Conservation (phyloP, 495 filamentous ascomycete genomes). For the Hyphodiscus hymeniophilus region DNA sequence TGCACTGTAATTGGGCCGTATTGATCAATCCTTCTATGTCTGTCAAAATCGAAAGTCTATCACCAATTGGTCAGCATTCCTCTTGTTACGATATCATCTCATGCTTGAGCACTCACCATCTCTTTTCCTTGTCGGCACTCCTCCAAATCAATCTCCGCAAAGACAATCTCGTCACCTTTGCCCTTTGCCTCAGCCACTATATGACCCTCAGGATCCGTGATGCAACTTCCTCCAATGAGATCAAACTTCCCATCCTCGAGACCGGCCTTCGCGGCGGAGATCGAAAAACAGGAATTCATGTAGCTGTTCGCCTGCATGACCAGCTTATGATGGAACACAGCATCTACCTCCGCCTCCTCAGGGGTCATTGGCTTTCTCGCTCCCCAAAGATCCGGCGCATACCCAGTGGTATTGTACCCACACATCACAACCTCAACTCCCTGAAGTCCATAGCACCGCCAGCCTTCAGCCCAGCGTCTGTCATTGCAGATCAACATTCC, state of each 20-base stretch:
- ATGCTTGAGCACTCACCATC: conserved; percentile 18
- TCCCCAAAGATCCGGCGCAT: conserved; percentile 35
- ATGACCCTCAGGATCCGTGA: conserved; percentile 40
- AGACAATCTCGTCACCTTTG: conserved; percentile 36
- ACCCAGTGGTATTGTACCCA: conserved; percentile 41
- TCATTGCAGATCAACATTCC: conserved; percentile 48
- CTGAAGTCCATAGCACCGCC: conserved; percentile 37
- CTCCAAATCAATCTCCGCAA: conserved; percentile 37
- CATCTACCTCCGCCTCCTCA: conserved; percentile 31
- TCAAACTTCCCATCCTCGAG: conserved; percentile 37
- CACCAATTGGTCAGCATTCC: not conserved
- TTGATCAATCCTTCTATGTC: conserved; percentile 38
- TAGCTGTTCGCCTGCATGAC: conserved; percentile 38
- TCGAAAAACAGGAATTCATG: conserved; percentile 39
- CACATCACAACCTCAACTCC: conserved; percentile 38
- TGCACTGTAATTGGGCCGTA: conserved; percentile 33
- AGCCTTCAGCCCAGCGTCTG: conserved; percentile 39
- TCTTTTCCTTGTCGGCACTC: conserved; percentile 36
- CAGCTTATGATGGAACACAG: conserved; percentile 38
- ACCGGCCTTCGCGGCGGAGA: conserved; percentile 35
- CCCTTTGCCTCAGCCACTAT: conserved; percentile 35
- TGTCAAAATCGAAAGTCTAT: conserved; percentile 36
- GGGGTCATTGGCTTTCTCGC: conserved; percentile 30
- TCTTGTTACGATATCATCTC: not conserved
- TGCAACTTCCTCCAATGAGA: conserved; percentile 40